Base-by-base conservation (phyloP, 768 basidiomycete species). In the Tephrocybe sp. region DNA sequence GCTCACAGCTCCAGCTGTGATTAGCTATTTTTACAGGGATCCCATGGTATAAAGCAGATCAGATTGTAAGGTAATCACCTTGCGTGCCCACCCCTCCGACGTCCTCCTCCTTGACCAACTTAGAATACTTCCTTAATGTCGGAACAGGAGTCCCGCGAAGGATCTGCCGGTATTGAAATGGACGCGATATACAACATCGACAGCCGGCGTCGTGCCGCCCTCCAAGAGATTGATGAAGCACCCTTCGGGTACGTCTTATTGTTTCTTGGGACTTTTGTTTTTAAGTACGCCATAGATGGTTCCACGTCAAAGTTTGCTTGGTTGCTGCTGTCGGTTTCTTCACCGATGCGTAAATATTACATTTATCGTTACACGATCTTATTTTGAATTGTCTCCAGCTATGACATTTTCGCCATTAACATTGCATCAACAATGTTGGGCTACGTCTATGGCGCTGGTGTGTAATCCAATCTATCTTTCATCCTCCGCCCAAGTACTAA, bases 341-440 rank as follows among this genome's bases (percentile, higher is more conserved):
- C 75, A 92, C 92, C 45, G 92, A 90, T 70, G 83, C 85, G 79
- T 83, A 58, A 59, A 78, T 68, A 0, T 22, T 12, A 42, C 23
- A 22, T 41, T 34, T 39, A 32, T 36, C n/a, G 13, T 38, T 40
- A 36, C 45, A 39, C 48, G 9, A 47, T 17, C 34, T 17, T 46
- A 7, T 48, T 30, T 35, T 30, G 39, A 42, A 20, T 32, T 38
- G 14, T 46, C 17, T 16, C 23, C 30, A 82, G 80, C 51, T 90
- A 90, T 60, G 90, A 92, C 55, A 85, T 94, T 54, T 96, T 94
- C 62, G 88, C 90, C 7, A 94, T 95, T 71, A 91, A 85, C 67
- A 89, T 94, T 40, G 90, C 82, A 0, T 82, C 87, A 0, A 73
- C 74, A 0, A 93, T 94, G 89, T 68, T 96, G 49, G 89, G 86